Conservation (phyloP, 345 rosid genomes). For the Syzygium aqueum region DNA sequence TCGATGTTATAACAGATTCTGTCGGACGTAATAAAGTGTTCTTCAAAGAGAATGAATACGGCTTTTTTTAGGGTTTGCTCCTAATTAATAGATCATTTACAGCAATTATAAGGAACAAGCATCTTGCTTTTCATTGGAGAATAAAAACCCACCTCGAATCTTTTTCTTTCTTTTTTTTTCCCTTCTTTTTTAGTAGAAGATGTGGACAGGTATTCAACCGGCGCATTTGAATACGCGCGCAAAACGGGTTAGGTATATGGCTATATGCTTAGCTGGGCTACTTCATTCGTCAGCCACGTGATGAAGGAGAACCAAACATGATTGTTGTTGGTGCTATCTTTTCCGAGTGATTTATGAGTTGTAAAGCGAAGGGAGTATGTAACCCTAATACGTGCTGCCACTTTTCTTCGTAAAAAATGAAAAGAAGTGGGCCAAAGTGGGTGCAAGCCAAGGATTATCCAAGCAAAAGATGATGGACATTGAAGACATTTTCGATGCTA, state of each 20-base stretch:
- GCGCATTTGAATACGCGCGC: background rate
- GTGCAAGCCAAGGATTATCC: background rate
- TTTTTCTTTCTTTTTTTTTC: background rate
- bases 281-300: background rate
- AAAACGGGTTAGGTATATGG: background rate
- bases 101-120: background rate
- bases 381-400: background rate
- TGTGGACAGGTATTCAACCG: background rate
- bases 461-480: background rate
- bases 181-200: background rate
- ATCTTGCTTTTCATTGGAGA: background rate
- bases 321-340: background rate
- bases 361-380: background rate
- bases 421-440: background rate
- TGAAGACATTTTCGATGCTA: accelerated
- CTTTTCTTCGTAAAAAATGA: background rate
- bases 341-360: background rate
- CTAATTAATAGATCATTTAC: background rate
- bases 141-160: background rate
- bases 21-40: background rate
- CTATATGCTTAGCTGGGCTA: background rate
- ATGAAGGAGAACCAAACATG: background rate
- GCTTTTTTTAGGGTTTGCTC: background rate
- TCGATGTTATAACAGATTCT: background rate
- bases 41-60: background rate